phyloP scores from a whole-genome alignment of 2,329 filamentous ascomycete genomes.

The Cladophialophora yegresii region DNA sequence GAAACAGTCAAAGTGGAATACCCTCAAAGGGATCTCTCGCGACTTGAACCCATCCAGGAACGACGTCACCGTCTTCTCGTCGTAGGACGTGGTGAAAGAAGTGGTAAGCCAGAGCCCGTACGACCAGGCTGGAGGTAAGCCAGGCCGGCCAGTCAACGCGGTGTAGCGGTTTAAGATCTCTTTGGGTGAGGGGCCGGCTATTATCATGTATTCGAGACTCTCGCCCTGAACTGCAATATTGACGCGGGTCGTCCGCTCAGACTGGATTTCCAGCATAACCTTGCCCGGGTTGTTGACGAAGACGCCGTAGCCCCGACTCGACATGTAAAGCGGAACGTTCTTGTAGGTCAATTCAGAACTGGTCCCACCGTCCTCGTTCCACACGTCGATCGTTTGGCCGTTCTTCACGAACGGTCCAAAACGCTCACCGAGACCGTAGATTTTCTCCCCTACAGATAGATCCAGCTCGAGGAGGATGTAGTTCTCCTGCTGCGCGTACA shows the following conservation, averaged over 20 bases:
- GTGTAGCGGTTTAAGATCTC: conserved; percentile 67
- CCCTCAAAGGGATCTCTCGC: conserved; percentile 65
- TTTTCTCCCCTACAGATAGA: conserved; percentile 53
- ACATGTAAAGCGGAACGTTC: conserved; percentile 31
- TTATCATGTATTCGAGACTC: conserved; percentile 68
- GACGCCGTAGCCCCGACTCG: conserved; percentile 66
- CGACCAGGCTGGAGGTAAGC: conserved; percentile 66
- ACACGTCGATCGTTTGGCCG: conserved; percentile 63
- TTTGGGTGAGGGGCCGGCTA: conserved; percentile 67
- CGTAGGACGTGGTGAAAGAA: conserved; percentile 68
- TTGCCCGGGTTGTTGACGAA: conserved; percentile 68
- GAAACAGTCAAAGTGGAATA: conserved; percentile 77
- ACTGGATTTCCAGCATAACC: conserved; percentile 68
- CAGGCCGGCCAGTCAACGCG: conserved; percentile 62
- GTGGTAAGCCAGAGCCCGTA: conserved; percentile 73
- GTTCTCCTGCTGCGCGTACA: conserved; percentile 44
- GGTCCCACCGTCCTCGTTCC: conserved; percentile 51
- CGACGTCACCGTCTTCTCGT: conserved; percentile 61
- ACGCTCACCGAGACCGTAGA: conserved; percentile 71
- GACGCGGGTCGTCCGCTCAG: conserved; percentile 64
- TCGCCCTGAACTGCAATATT: conserved; percentile 67
- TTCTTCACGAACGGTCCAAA: conserved; percentile 73
- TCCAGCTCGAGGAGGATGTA: conserved; percentile 46
- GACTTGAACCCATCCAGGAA: conserved; percentile 70
- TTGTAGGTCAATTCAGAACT: conserved; percentile 31